Evolutionary conservation across 768 basidiomycete species (phyloP), one percentile per base, ranked within the genome.

Genomic region (Termitomyces sp.): DNA sequence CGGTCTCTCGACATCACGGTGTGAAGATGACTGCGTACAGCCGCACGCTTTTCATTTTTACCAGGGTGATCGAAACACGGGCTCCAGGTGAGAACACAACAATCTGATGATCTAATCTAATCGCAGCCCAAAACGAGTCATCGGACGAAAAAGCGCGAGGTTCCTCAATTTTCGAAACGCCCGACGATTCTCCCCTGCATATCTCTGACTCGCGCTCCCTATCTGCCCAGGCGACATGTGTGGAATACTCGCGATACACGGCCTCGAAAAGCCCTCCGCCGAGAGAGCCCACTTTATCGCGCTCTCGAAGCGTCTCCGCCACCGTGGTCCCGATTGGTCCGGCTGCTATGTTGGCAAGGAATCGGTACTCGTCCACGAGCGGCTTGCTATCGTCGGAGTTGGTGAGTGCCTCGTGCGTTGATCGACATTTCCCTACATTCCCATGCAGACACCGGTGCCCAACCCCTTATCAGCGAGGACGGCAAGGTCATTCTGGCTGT

Each of bases 261-360:
- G 89, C 63, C 72, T 94, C 58, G 79, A 88, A 61, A 88, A 86
- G 56, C 87, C 94, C 36, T 68, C 80, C 37, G 72, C 73, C 24
- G 87, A 88, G 64, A 81, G 95, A 61, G 77, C 87, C 46, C 83
- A 78, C 55, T 88, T 86, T 66, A 86, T 98, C 57, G 87, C 92
- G 4, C 81, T 91, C 65, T 94, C 94, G 12, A 97, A 94, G 75
- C 86, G 85, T 61, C 86, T 92, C 59, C 83, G 96, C 52, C 95
- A 97, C 69, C 87, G 95, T 61, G 97, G 97, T 15, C 97, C 97
- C 12, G 97, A 99, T 74, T 99, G 97, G 97, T 94, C 93, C 15
- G 97, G 97, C 29, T 96, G 92, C 74, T 88, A 85, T 72, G 90
- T 94, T 61, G 91, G 90, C 46, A 84, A 86, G 70, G 80, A 87